Evolutionary conservation across 2,329 filamentous ascomycete species (phyloP).

Genomic region (Calonectria crousiana): DNA sequence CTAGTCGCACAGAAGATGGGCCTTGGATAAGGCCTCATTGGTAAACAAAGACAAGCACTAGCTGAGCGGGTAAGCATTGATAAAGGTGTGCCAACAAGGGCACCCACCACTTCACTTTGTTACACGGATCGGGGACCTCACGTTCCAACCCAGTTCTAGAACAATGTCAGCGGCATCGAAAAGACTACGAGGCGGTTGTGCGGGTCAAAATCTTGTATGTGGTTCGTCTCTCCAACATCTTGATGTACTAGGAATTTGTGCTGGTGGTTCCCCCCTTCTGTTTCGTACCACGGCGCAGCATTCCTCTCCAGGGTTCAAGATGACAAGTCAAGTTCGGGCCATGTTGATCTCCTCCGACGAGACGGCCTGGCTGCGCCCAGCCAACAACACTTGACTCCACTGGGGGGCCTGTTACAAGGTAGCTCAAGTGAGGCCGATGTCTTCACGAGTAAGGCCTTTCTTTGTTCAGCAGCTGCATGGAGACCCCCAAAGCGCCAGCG

Average conservation of each 20-base stretch:
- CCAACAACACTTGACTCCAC: slow-evolving; percentile 37
- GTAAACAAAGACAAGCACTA: slow-evolving; percentile 1
- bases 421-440: slow-evolving; percentile 3
- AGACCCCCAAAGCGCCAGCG: slow-evolving; percentile 9
- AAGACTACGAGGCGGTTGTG: slow-evolving; percentile 14
- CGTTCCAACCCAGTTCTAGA: slow-evolving; percentile 27
- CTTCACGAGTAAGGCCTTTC: not conserved
- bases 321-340: slow-evolving; percentile 36
- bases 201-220: not conserved
- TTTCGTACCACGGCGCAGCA: not conserved
- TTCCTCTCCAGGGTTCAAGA: slow-evolving; percentile 5
- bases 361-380: slow-evolving; percentile 27
- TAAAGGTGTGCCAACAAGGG: slow-evolving; percentile 27
- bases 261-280: not conserved
- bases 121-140: slow-evolving; percentile 29
- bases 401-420: slow-evolving; percentile 7
- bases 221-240: not conserved
- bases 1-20: slow-evolving; percentile 15
- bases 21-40: slow-evolving; percentile 7
- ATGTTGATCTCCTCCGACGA: slow-evolving; percentile 27
- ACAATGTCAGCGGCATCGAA: slow-evolving; percentile 24
- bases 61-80: slow-evolving; percentile 26
- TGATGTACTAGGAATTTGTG: not conserved
- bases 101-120: slow-evolving; percentile 23
- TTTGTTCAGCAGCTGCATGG: slow-evolving; percentile 14